Evolutionary conservation across 2,329 filamentous ascomycete genomes (phyloP).

Genomic region (Rhynchosporium graminicola): DNA sequence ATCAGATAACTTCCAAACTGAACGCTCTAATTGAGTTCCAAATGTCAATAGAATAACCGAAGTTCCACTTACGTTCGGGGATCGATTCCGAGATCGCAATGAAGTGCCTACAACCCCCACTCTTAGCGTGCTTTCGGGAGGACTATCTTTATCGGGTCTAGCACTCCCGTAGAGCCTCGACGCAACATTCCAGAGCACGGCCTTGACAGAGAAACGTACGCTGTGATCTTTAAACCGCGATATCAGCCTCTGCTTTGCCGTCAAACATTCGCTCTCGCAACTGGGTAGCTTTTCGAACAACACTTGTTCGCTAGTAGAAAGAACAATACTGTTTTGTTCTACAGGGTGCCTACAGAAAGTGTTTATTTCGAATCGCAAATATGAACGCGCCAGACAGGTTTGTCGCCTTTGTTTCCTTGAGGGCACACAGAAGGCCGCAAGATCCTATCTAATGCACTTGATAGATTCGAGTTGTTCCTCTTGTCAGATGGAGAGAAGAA

Average conservation of each 20-base stretch:
- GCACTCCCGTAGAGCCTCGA: conserved; percentile 32
- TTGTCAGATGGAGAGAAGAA: conserved; percentile 90
- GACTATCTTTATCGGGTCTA: conserved; percentile 11
- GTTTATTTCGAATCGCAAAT: conserved; percentile 20
- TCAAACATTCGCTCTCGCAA: neutral
- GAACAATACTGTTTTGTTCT: no score
- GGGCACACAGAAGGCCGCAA: no score
- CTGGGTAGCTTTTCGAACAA: neutral
- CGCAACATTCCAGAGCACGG: neutral
- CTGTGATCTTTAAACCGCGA: no score
- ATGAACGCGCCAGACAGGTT: conserved; percentile 59
- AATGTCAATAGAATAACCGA: neutral
- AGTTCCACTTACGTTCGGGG: neutral
- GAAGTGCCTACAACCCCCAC: conserved; percentile 1
- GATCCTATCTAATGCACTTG: conserved; percentile 20
- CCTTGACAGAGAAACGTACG: no score
- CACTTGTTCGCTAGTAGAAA: no score
- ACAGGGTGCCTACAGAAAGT: neutral
- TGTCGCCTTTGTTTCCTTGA: conserved; percentile 28
- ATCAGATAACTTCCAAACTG: no score
- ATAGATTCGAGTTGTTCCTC: conserved; percentile 90
- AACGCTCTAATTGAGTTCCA: no score
- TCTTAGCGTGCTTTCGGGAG: neutral
- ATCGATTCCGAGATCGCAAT: neutral
- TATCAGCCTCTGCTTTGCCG: conserved; percentile 1